These are phyloP conservation scores for Usnea hakonensis DNA, from an alignment of 495 filamentous ascomycete species.

Conservation along the genomic window DNA sequence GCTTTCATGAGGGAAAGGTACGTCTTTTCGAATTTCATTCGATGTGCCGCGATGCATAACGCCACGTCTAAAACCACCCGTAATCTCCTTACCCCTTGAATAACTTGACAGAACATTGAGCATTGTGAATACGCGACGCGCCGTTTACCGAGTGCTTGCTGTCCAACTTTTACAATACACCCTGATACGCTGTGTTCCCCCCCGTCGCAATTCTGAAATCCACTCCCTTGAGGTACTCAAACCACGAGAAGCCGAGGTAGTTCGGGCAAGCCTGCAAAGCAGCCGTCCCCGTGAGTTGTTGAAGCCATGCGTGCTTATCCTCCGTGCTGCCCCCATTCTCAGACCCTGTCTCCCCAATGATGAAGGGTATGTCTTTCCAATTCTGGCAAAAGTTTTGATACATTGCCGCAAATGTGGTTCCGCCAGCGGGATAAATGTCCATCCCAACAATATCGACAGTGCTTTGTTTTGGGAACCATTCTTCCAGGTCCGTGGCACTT, in stretches of 20 bases:
- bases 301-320: conserved; percentile 15
- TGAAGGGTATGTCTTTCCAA: conserved; percentile 15
- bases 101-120: no score
- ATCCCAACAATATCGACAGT: conserved; percentile 18
- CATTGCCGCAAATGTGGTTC: conserved; percentile 6
- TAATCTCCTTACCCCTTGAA: background rate
- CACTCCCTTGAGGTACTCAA: conserved; percentile 21
- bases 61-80: background rate
- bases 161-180: background rate
- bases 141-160: no score
- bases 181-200: conserved; percentile 3
- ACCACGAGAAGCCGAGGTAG: conserved; percentile 22
- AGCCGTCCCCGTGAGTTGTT: conserved; percentile 13
- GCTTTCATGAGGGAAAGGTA: background rate
- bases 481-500: background rate
- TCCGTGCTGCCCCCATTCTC: background rate
- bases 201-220: conserved; percentile 20
- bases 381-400: conserved; percentile 16
- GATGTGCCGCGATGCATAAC: background rate
- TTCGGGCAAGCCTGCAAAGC: conserved; percentile 22
- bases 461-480: conserved; percentile 9
- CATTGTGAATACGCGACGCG: no score
- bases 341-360: conserved; percentile 22
- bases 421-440: conserved; percentile 16
- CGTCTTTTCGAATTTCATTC: background rate